Evolutionary conservation across 768 basidiomycete species (phyloP).

Genomic region (Tricholoma furcatifolium): DNA sequence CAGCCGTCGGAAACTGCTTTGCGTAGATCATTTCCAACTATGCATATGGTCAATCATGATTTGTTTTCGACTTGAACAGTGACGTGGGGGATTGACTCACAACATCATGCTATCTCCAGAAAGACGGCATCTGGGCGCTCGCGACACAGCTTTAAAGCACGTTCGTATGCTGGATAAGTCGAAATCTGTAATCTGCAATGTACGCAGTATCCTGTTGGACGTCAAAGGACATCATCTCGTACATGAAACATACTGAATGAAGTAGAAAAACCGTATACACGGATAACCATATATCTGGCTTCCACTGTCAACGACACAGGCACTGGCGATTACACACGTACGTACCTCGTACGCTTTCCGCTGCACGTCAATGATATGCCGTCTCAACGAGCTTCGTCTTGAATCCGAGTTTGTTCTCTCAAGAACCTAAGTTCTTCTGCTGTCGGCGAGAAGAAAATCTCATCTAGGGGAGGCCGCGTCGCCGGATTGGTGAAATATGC

Average conservation of each 20-base stretch:
- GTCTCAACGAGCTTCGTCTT: conserved; percentile 35
- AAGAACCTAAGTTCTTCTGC: conserved; percentile 31
- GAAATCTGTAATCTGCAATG: conserved; percentile 21
- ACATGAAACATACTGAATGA: conserved; percentile 23
- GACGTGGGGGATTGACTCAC: conserved; percentile 8
- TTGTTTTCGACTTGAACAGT: not conserved
- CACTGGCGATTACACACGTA: not conserved
- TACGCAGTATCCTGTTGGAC: not conserved
- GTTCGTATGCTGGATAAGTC: conserved; percentile 16
- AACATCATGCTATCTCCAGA: conserved; percentile 24
- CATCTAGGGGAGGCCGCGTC: no score
- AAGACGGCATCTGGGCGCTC: conserved; percentile 18
- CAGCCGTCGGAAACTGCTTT: conserved; percentile 22
- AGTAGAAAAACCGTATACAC: conserved; percentile 35
- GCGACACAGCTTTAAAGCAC: conserved; percentile 12
- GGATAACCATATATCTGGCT: conserved; percentile 32
- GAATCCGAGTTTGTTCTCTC: conserved; percentile 32
- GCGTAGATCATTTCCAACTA: conserved; percentile 23
- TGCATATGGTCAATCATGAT: not conserved
- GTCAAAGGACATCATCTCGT: not conserved
- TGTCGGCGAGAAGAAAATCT: not conserved
- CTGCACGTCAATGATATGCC: conserved; percentile 37
- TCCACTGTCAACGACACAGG: not conserved
- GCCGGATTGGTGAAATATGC: no score
- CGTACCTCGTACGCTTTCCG: conserved; percentile 25